A percentile compares a stretch with the other conserved stretches of the same genome.
Evolutionary conservation across 1,139 yeast genomes (phyloP).

Genomic region (Suhomyces terraborum): DNA sequence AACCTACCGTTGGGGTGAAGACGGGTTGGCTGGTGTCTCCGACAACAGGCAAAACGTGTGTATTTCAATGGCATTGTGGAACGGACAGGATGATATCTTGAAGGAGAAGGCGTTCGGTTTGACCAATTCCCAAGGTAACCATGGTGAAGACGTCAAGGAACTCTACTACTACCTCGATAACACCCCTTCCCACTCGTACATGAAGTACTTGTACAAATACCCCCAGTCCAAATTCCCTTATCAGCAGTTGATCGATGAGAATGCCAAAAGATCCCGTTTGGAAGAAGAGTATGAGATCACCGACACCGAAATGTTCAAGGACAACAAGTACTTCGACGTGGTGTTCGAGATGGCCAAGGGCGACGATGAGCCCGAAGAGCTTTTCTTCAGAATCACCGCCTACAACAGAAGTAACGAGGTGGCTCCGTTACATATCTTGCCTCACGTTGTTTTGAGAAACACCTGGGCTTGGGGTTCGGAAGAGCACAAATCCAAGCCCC

Average conservation of each 20-base stretch:
- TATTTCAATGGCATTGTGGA: slow-evolving; percentile 85
- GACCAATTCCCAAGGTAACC: slow-evolving; percentile 92
- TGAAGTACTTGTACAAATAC: slow-evolving; percentile 90
- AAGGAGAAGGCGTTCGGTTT: slow-evolving; percentile 89
- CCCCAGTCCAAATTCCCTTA: slow-evolving; percentile 88
- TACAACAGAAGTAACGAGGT: slow-evolving; percentile 81
- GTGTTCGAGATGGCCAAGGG: slow-evolving; percentile 91
- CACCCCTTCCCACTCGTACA: slow-evolving; percentile 91
- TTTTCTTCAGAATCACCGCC: slow-evolving; percentile 84
- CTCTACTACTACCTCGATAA: slow-evolving; percentile 86
- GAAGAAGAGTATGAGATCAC: slow-evolving; percentile 72
- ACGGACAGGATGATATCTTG: slow-evolving; percentile 81
- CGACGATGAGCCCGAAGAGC: slow-evolving; percentile 77
- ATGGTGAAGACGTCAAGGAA: slow-evolving; percentile 91
- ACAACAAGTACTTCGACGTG: slow-evolving; percentile 84
- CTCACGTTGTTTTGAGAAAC: slow-evolving; percentile 85
- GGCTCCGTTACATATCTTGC: slow-evolving; percentile 85
- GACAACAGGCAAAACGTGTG: slow-evolving; percentile 84
- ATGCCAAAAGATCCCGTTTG: slow-evolving; percentile 61
- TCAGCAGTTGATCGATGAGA: slow-evolving; percentile 69
- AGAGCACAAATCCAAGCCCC: slow-evolving; percentile 56
- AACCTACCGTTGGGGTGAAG: slow-evolving; percentile 95
- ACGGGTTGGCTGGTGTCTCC: slow-evolving; percentile 89
- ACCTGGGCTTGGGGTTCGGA: slow-evolving; percentile 90
- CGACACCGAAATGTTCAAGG: slow-evolving; percentile 77